Conservation (phyloP, 371 early-diverging fungal species). For the Entomophthora muscae region DNA sequence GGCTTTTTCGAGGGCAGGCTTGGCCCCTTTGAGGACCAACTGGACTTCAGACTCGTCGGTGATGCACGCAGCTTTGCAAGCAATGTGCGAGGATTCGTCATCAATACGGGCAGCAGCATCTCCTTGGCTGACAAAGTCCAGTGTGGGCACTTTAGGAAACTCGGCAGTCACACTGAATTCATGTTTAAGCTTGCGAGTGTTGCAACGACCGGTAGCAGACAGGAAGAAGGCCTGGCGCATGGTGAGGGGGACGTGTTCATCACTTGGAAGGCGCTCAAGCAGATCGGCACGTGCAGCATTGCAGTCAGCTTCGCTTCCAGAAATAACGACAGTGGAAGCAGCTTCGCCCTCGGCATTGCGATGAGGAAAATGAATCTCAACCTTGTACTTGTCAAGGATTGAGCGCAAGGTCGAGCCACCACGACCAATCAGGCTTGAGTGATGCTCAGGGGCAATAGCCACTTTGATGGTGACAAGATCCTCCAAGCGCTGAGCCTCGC, state of each 20-base stretch:
- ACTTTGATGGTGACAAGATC: conserved; percentile 21
- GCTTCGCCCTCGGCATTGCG: conserved; percentile 13
- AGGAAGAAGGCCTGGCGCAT: conserved; percentile 26
- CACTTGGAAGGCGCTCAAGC: background rate
- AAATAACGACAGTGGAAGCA: conserved; percentile 23
- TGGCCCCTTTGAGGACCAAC: conserved; percentile 22
- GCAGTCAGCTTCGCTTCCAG: conserved; percentile 36
- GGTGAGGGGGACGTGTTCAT: conserved; percentile 14
- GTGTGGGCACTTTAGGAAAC: conserved; percentile 11
- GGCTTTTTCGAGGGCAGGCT: conserved; percentile 19
- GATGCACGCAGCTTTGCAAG: conserved; percentile 16
- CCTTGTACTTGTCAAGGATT: conserved; percentile 27
- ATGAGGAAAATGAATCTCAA: conserved; percentile 35
- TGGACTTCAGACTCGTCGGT: conserved; percentile 19
- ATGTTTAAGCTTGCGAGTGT: conserved; percentile 22
- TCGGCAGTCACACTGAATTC: conserved; percentile 32
- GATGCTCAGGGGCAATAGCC: conserved; percentile 25
- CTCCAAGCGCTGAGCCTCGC: conserved; percentile 21
- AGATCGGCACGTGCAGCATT: conserved; percentile 25
- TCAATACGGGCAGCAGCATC: conserved; percentile 17
- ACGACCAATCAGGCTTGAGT: conserved; percentile 41
- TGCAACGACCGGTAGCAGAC: conserved; percentile 19
- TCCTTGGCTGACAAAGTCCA: conserved; percentile 10
- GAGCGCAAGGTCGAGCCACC: conserved; percentile 33
- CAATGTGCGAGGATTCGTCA: conserved; percentile 15